Evolutionary conservation across 1,139 yeast genomes (phyloP).

Genomic region (Blastobotrys petasosporus): DNA sequence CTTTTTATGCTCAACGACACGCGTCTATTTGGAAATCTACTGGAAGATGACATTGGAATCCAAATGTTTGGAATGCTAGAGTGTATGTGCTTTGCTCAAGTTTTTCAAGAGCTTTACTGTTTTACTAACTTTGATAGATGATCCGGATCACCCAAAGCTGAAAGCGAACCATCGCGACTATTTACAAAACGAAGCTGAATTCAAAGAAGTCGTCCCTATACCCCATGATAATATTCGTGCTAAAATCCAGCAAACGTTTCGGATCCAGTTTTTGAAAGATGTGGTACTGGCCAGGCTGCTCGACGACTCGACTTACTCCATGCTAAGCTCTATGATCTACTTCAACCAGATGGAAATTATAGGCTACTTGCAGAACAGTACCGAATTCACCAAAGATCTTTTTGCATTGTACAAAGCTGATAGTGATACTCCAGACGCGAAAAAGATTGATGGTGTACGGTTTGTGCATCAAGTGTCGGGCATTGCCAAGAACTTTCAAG

Average conservation of each 20-base stretch:
- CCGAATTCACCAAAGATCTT: slow-evolving; percentile 43
- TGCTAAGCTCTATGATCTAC: slow-evolving; percentile 61
- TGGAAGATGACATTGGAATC: slow-evolving; percentile 54
- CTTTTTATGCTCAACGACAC: slow-evolving; percentile 63
- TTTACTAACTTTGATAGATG: slow-evolving; percentile 37
- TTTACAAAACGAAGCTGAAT: slow-evolving; percentile 50
- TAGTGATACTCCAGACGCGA: slow-evolving; percentile 19
- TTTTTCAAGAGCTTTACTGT: neutral
- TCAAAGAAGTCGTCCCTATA: slow-evolving; percentile 68
- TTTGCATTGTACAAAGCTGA: slow-evolving; percentile 48
- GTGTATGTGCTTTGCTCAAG: slow-evolving; percentile 30
- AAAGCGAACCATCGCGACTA: slow-evolving; percentile 77
- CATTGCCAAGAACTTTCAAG: slow-evolving; percentile 65
- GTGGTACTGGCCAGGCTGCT: slow-evolving; percentile 74
- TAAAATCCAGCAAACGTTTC: slow-evolving; percentile 66
- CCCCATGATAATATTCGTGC: slow-evolving; percentile 44
- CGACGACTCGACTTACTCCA: slow-evolving; percentile 70
- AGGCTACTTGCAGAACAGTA: slow-evolving; percentile 54
- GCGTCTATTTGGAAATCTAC: slow-evolving; percentile 56
- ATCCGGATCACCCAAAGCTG: slow-evolving; percentile 70
- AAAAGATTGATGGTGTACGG: slow-evolving; percentile 63
- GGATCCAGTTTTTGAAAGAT: slow-evolving; percentile 75
- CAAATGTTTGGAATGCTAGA: slow-evolving; percentile 81
- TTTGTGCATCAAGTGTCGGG: slow-evolving; percentile 75
- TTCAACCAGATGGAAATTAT: slow-evolving; percentile 67